Evolutionary conservation across 192 early-diverging fungal genomes (phyloP), one percentile per base, ranked within the genome.

Genomic region (Funneliformis mosseae): DNA sequence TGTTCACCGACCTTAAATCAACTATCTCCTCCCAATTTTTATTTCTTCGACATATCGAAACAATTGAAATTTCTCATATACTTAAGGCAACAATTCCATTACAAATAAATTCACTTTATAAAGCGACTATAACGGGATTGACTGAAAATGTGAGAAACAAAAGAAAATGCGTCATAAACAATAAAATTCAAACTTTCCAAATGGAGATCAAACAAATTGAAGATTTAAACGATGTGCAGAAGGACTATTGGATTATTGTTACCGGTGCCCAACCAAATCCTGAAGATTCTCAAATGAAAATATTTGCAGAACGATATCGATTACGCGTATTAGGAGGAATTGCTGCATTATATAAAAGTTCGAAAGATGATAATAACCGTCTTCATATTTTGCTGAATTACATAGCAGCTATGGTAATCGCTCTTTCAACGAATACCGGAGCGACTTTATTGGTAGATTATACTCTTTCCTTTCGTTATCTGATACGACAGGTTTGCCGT

Each of bases 1-100:
- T 61, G 18, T 42, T 72, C 16, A 16, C 8, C 6, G 10, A 25
- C 11, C 45, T 72, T 38, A 72, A 48, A 72, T 48, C 11, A 48
- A 72, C n/a, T 72, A 38, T 46, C 9, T 5, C 25, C 5, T 72
- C 70, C 12, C 18, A 76, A 25, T 76, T 76, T 62, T 76, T 76
- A 25, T 76, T 76, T 38, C 39, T 76, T 38, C 50, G 60, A 46
- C 62, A 62, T 39, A 76, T 76, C 43, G 74, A 76, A 62, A 25
- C 18, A 76, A 41, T 76, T 59, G 74, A 76, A 76, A 55, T 76
- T 11, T 76, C 60, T 1, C 16, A 38, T 16, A 76, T 76, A 61
- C 28, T 33, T 3, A 33, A 33, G 33, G 33, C 0, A 33, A 38
- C 11, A 23, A 7, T 10, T 23, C 38, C 74, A 38, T n/a, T 10